These are phyloP conservation scores for Candida ovalis DNA, from an alignment of 805 yeast species.

Conservation along the genomic window DNA sequence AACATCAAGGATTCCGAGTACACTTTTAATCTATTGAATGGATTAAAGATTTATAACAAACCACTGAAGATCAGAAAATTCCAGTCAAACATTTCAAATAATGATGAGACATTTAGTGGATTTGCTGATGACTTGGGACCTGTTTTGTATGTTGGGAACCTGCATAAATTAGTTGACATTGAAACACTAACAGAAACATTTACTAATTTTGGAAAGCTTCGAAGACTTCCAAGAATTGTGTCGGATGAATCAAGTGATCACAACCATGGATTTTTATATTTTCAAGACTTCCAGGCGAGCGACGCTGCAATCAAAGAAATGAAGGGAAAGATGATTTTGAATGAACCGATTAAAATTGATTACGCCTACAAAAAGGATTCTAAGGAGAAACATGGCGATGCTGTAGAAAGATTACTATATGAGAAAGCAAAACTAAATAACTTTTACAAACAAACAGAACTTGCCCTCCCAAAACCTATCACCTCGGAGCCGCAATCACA, in stretches of 20 bases:
- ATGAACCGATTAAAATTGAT: constrained; percentile 52
- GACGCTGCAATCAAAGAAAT: constrained; percentile 69
- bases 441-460: constrained; percentile 8
- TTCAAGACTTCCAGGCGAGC: constrained; percentile 58
- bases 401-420: constrained; percentile 69
- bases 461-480: background rate
- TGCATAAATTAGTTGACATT: constrained; percentile 65
- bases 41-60: constrained; percentile 59
- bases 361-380: constrained; percentile 70
- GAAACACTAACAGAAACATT: constrained; percentile 54
- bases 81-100: constrained; percentile 10
- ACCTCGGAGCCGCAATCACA: background rate
- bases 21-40: constrained; percentile 55
- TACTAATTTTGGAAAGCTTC: constrained; percentile 62
- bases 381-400: constrained; percentile 72
- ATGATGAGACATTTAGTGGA: constrained; percentile 5
- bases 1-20: constrained; percentile 64
- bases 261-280: constrained; percentile 67
- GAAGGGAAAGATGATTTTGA: constrained; percentile 68
- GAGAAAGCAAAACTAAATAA: constrained; percentile 25
- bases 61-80: constrained; percentile 53
- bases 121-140: constrained; percentile 41
- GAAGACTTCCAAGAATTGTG: constrained; percentile 43
- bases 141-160: constrained; percentile 50
- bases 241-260: constrained; percentile 48